phyloP scores from a whole-genome alignment of 352 stramenopile genomes.

The Globisporangium sylvaticum region DNA sequence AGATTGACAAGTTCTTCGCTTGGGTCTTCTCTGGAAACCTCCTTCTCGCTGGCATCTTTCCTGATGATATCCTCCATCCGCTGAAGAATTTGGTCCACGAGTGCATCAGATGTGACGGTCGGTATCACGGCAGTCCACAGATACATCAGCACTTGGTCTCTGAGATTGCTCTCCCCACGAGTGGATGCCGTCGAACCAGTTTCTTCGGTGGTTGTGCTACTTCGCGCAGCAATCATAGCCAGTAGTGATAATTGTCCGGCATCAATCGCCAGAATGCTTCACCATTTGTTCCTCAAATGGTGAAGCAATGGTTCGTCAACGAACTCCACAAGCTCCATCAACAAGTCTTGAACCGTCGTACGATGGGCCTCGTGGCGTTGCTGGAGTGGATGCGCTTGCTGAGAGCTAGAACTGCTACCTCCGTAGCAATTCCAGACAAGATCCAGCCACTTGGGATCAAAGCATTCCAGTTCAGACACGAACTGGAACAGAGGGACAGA shows the following conservation, averaged over 20 bases:
- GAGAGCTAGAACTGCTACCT: slow-evolving; percentile 9
- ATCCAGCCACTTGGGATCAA: slow-evolving; percentile 40
- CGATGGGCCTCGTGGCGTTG: slow-evolving; percentile 47
- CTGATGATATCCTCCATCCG: slow-evolving; percentile 36
- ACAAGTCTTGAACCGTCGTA: slow-evolving; percentile 35
- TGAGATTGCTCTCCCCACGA: slow-evolving; percentile 14
- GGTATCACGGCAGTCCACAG: slow-evolving; percentile 35
- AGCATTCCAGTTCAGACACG: slow-evolving; percentile 27
- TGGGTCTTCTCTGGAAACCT: background rate
- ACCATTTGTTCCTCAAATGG: slow-evolving; percentile 27
- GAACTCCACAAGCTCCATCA: slow-evolving; percentile 57
- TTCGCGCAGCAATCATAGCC: slow-evolving; percentile 27
- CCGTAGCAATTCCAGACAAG: slow-evolving; percentile 54
- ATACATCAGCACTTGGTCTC: slow-evolving; percentile 33
- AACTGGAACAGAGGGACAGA: slow-evolving; percentile 61
- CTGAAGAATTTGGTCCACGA: slow-evolving; percentile 31
- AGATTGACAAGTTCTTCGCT: background rate
- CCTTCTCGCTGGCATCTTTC: background rate
- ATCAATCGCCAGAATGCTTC: slow-evolving; percentile 23
- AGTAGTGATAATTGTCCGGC: slow-evolving; percentile 30
- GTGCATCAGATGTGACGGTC: slow-evolving; percentile 9
- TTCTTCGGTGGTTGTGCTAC: background rate
- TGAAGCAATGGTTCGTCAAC: slow-evolving; percentile 32
- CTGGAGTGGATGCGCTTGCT: slow-evolving; percentile 8
- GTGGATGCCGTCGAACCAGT: background rate